Evolutionary conservation across 306 rosid species (phyloP).

Genomic region (Alnus glutinosa): DNA sequence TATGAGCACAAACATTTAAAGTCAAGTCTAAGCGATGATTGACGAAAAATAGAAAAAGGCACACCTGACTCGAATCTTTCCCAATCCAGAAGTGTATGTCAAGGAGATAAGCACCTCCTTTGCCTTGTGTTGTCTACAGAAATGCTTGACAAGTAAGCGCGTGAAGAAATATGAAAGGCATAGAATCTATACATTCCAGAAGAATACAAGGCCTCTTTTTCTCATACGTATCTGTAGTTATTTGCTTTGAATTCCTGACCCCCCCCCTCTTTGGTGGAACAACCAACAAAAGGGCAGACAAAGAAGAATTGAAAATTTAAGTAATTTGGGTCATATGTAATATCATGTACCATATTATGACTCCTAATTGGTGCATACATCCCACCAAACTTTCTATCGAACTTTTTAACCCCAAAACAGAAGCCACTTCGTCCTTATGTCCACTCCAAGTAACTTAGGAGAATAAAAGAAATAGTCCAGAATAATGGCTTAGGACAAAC

Average conservation of each 20-base stretch:
- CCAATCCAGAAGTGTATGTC: constrained; percentile 99
- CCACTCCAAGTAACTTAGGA: neutral
- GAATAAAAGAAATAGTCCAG: neutral
- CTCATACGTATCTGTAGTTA: neutral
- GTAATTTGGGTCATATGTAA: neutral
- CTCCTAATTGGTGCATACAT: neutral
- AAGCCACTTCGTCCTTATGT: neutral
- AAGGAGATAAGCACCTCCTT: constrained; percentile 75
- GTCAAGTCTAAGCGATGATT: constrained; percentile 8
- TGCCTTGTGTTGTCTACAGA: constrained; percentile 87
- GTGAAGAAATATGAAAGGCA: neutral
- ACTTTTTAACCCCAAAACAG: neutral
- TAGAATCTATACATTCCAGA: neutral
- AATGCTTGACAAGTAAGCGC: constrained; percentile 4
- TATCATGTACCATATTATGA: neutral
- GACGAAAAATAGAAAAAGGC: constrained; percentile 32
- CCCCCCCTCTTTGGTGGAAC: neutral
- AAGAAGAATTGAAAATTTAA: neutral
- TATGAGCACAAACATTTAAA: neutral
- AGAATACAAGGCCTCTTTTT: neutral
- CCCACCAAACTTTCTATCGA: neutral
- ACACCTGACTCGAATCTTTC: constrained; percentile 96
- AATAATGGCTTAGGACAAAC: neutral
- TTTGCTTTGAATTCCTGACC: neutral
- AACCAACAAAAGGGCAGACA: neutral